A percentile compares a stretch with the other conserved stretches of the same genome.
Evolutionary conservation across 192 early-diverging fungal species (phyloP).

Genomic region (Entomortierella beljakovae): DNA sequence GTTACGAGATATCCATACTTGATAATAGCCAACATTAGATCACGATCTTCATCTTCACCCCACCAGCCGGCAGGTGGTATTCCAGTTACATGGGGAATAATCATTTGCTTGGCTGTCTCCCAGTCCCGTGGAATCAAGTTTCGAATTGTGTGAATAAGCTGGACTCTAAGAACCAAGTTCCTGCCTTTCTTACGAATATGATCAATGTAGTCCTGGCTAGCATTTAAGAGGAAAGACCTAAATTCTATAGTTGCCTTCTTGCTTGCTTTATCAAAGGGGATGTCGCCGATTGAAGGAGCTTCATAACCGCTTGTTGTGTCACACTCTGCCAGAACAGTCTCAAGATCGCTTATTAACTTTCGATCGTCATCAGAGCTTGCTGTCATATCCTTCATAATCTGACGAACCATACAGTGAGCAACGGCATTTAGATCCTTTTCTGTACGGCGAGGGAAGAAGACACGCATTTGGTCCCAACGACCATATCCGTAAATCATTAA

Average conservation of each 20-base stretch:
- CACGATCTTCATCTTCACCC: constrained; percentile 85
- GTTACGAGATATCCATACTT: constrained; percentile 78
- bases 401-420: constrained; percentile 62
- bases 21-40: constrained; percentile 81
- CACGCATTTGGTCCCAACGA: constrained; percentile 72
- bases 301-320: constrained; percentile 59
- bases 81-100: constrained; percentile 74
- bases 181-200: constrained; percentile 74
- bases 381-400: constrained; percentile 61
- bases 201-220: constrained; percentile 79
- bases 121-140: constrained; percentile 75
- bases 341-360: constrained; percentile 72
- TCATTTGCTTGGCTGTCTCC: constrained; percentile 68
- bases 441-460: constrained; percentile 65
- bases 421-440: constrained; percentile 70
- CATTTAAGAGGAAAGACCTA: constrained; percentile 77
- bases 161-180: constrained; percentile 78
- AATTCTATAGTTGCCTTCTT: constrained; percentile 75
- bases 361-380: constrained; percentile 67
- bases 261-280: constrained; percentile 74
- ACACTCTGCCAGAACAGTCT: constrained; percentile 57
- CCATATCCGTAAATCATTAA: constrained; percentile 74
- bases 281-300: constrained; percentile 50
- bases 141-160: constrained; percentile 81
- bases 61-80: constrained; percentile 74